Conservation (phyloP, 495 filamentous ascomycete genomes). For the Penicillium riverlandense region DNA sequence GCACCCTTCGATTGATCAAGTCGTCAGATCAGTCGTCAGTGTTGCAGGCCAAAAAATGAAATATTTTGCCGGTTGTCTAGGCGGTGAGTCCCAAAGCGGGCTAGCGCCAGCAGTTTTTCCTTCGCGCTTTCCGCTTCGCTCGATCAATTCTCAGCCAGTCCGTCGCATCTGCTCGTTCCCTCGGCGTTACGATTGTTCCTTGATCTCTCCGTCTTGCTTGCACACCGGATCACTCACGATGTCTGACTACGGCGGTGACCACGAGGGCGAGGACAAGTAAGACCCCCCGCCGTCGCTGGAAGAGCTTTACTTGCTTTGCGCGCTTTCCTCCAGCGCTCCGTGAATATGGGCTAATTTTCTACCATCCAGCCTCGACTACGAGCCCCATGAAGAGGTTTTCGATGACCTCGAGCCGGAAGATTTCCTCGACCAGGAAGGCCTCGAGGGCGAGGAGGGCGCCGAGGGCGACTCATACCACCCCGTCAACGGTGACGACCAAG, state of each 20-base stretch:
- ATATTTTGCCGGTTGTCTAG: slow-evolving; percentile 28
- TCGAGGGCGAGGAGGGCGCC: slow-evolving; percentile 30
- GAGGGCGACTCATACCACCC: slow-evolving; percentile 48
- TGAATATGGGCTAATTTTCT: slow-evolving; percentile 7
- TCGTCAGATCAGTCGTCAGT: neutral
- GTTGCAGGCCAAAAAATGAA: slow-evolving; percentile 9
- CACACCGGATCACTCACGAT: slow-evolving; percentile 40
- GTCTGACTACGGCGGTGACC: slow-evolving; percentile 75
- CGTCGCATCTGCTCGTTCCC: neutral
- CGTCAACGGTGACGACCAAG: slow-evolving; percentile 42
- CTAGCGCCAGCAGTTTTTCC: slow-evolving; percentile 36
- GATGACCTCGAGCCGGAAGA: slow-evolving; percentile 61
- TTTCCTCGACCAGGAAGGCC: slow-evolving; percentile 39
- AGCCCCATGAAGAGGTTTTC: slow-evolving; percentile 52
- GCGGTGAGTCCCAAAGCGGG: slow-evolving; percentile 27
- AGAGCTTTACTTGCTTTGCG: too few relatives aligned
- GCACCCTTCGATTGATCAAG: neutral
- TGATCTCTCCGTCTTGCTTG: slow-evolving; percentile 6
- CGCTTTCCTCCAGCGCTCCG: neutral
- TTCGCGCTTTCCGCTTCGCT: slow-evolving; percentile 23
- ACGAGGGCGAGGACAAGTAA: slow-evolving; percentile 54
- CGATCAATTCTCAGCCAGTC: slow-evolving; percentile 7
- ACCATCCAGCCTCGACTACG: slow-evolving; percentile 41
- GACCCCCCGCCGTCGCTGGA: slow-evolving; percentile 2
- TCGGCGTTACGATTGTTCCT: slow-evolving; percentile 16